Evolutionary conservation across 139 green algal genomes (phyloP).

Genomic region (Chara braunii): DNA sequence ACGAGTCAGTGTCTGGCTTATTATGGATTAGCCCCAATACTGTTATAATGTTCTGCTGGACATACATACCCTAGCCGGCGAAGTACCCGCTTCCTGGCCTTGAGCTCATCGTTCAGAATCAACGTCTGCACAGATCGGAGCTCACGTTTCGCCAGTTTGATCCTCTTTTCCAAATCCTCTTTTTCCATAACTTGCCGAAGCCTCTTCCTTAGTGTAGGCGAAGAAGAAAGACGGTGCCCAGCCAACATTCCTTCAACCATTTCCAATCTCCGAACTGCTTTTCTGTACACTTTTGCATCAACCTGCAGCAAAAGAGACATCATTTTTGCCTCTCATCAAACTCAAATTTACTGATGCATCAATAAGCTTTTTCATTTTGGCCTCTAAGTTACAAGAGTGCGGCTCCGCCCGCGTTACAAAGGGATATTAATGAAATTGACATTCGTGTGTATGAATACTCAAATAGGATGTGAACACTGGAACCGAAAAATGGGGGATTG

Average conservation of each 20-base stretch:
- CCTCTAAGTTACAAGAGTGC: no score
- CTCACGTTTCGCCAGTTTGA: slow-evolving; percentile 18
- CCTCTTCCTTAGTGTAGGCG: not conserved
- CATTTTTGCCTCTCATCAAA: no score
- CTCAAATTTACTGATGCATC: no score
- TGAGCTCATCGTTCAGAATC: slow-evolving; percentile 47
- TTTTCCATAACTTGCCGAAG: slow-evolving; percentile 12
- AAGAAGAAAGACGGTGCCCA: slow-evolving; percentile 1
- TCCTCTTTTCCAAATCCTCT: not conserved
- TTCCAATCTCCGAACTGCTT: slow-evolving; percentile 37
- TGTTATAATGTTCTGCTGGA: no score
- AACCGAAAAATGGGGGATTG: no score
- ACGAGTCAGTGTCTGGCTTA: no score
- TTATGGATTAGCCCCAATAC: no score
- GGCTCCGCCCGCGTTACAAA: no score
- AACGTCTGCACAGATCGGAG: slow-evolving; percentile 4
- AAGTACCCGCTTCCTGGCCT: slow-evolving; percentile 58
- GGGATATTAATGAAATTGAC: no score
- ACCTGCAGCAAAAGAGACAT: slow-evolving; percentile 22
- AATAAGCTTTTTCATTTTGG: no score
- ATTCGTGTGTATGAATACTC: no score
- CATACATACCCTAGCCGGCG: slow-evolving; percentile 60
- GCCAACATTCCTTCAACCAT: slow-evolving; percentile 27
- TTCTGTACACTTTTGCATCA: slow-evolving; percentile 21
- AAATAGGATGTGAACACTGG: no score